Percentiles rank a stretch among this genome's conserved stretches.
Conservation (phyloP, 306 rosid genomes). For the Gynostemma pentaphyllum region DNA sequence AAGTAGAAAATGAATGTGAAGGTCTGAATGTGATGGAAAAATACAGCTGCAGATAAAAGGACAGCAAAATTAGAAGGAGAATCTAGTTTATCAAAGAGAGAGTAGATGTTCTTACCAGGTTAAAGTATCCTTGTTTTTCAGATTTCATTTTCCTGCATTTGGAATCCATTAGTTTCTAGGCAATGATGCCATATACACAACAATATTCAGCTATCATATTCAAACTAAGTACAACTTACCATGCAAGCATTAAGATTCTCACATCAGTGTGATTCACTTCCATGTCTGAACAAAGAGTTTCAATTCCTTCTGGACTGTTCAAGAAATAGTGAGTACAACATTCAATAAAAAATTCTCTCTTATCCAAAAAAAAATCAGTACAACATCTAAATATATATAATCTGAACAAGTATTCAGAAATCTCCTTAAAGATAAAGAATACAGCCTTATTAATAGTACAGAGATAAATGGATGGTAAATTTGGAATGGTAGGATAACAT, state of each 20-base stretch:
- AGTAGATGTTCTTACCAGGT: constrained; percentile 44
- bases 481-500: neutral
- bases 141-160: constrained; percentile 87
- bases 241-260: constrained; percentile 96
- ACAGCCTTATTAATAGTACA: neutral
- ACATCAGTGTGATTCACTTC: constrained; percentile 85
- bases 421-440: constrained; percentile 1
- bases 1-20: neutral
- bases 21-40: neutral
- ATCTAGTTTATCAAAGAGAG: neutral
- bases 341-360: too few relatives aligned
- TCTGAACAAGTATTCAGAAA: neutral
- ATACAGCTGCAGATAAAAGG: neutral
- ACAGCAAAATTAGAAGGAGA: neutral
- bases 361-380: too few relatives aligned
- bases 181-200: constrained; percentile 10
- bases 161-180: constrained; percentile 28
- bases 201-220: constrained; percentile 13
- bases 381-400: neutral
- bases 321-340: too few relatives aligned
- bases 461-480: neutral
- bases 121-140: constrained; percentile 93
- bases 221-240: constrained; percentile 41
- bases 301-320: constrained; percentile 95
- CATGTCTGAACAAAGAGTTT: constrained; percentile 85